These are phyloP conservation scores for Aschersonia sp. DNA, from an alignment of 2,329 filamentous ascomycete species.

Conservation along the genomic window DNA sequence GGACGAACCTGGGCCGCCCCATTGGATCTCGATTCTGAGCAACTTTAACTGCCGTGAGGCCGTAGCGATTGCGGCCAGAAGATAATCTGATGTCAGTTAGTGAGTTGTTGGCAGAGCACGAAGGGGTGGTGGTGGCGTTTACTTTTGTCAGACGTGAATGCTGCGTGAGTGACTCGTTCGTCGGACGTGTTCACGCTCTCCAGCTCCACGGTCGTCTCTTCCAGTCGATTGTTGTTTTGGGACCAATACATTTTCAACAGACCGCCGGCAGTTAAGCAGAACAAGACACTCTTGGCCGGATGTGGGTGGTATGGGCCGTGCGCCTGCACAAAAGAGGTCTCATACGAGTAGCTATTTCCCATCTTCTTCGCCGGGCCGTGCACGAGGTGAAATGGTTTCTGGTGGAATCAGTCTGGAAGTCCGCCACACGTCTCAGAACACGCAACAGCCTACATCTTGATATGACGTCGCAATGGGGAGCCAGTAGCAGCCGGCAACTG, in stretches of 20 bases:
- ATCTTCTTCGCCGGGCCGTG: slow-evolving; percentile 51
- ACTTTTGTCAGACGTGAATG: slow-evolving; percentile 63
- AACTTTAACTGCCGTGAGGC: slow-evolving; percentile 58
- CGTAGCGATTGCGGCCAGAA: slow-evolving; percentile 55
- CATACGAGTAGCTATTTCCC: slow-evolving; percentile 51
- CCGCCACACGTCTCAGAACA: neutral
- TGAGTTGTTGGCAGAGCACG: neutral
- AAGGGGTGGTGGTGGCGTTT: slow-evolving; percentile 8
- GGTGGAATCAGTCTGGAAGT: slow-evolving; percentile 1
- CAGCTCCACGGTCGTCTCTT: slow-evolving; percentile 58
- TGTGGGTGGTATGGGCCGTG: slow-evolving; percentile 62
- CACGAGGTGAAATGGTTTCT: slow-evolving; percentile 29
- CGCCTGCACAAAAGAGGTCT: slow-evolving; percentile 48
- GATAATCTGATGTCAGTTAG: slow-evolving; percentile 24
- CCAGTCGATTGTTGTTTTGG: slow-evolving; percentile 56
- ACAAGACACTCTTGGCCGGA: slow-evolving; percentile 54
- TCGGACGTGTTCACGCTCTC: slow-evolving; percentile 59
- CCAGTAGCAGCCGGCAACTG: slow-evolving; percentile 79
- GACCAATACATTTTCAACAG: slow-evolving; percentile 63
- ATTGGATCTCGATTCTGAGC: slow-evolving; percentile 59
- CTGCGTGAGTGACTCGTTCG: slow-evolving; percentile 67
- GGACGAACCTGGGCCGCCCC: slow-evolving; percentile 43
- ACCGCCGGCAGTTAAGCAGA: slow-evolving; percentile 64
- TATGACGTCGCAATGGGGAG: slow-evolving; percentile 42
- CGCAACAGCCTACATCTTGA: slow-evolving; percentile 17